Percentiles rank a stretch among this genome's conserved stretches.
These are phyloP conservation scores for Arthrobotrys pseudoclavata DNA, from an alignment of 2,329 filamentous ascomycete genomes.

Conservation along the genomic window DNA sequence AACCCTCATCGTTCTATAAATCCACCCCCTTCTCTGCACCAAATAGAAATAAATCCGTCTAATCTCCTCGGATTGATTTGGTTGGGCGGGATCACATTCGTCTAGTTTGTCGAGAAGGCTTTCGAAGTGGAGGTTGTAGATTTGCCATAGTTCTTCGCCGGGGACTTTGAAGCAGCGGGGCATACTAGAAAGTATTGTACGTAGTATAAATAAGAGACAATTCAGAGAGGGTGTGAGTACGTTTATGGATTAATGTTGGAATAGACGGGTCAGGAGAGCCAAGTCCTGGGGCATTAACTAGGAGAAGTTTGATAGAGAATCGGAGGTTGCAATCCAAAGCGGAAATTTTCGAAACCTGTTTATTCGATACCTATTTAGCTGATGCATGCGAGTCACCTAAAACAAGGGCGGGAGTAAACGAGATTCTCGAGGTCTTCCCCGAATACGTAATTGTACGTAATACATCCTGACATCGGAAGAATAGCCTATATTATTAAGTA, in stretches of 20 bases:
- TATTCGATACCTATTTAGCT: too few relatives aligned
- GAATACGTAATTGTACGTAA: too few relatives aligned
- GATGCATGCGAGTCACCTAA: not conserved
- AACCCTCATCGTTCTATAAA: not conserved
- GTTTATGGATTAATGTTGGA: too few relatives aligned
- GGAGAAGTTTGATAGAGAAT: too few relatives aligned
- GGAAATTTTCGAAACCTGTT: too few relatives aligned
- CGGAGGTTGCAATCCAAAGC: too few relatives aligned
- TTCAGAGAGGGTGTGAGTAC: too few relatives aligned
- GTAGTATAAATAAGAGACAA: too few relatives aligned
- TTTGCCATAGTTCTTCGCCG: not conserved
- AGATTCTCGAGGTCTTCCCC: not conserved
- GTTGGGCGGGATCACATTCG: not conserved
- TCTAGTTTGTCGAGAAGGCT: slow-evolving; percentile 4
- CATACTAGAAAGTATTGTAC: not conserved
- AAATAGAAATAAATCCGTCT: slow-evolving; percentile 8
- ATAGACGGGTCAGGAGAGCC: too few relatives aligned
- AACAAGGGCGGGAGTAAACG: not conserved
- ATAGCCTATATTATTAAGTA: too few relatives aligned
- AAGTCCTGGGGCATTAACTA: too few relatives aligned
- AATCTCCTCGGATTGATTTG: slow-evolving; percentile 4
- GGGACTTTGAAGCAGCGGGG: slow-evolving; percentile 21
- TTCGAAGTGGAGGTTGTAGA: slow-evolving; percentile 11
- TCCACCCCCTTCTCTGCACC: not conserved
- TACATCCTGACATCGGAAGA: too few relatives aligned